Evolutionary conservation across 2,329 filamentous ascomycete species (phyloP).

Genomic region (Chaetothyriales sp.): DNA sequence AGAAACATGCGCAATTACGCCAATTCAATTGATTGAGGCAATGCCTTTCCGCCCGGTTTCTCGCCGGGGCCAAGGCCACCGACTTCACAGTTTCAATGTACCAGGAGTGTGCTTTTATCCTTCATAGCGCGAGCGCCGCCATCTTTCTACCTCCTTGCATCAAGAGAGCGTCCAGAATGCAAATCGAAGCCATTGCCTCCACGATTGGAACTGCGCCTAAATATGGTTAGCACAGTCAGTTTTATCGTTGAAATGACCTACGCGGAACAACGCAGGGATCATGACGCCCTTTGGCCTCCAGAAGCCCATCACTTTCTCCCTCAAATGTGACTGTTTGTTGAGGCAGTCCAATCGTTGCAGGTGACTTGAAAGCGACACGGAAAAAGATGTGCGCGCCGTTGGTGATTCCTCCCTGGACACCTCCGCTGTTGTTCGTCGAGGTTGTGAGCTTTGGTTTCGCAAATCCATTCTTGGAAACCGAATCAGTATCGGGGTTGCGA

Average conservation of each 20-base stretch:
- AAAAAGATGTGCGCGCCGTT: constrained; percentile 94
- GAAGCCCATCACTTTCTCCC: constrained; percentile 52
- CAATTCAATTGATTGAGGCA: no score
- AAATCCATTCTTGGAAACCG: constrained; percentile 21
- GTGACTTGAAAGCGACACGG: constrained; percentile 85
- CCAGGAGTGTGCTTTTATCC: no score
- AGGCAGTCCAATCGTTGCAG: constrained; percentile 81
- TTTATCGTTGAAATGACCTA: not conserved
- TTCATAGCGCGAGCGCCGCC: not conserved
- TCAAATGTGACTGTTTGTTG: constrained; percentile 75
- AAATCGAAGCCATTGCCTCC: constrained; percentile 80
- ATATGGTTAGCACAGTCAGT: not conserved
- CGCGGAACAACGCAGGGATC: constrained; percentile 79
- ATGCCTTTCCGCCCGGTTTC: no score
- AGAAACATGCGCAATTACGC: no score
- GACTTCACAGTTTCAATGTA: no score
- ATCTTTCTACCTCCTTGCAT: constrained; percentile 39
- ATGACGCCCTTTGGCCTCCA: constrained; percentile 86
- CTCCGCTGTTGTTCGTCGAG: constrained; percentile 87
- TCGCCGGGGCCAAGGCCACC: no score
- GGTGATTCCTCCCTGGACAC: constrained; percentile 87
- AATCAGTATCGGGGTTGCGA: constrained; percentile 32
- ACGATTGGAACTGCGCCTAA: constrained; percentile 52
- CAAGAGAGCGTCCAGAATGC: constrained; percentile 75
- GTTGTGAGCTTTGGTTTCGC: constrained; percentile 55